phyloP scores from a whole-genome alignment of 495 filamentous ascomycete species.

The Aspergillus ostianus region DNA sequence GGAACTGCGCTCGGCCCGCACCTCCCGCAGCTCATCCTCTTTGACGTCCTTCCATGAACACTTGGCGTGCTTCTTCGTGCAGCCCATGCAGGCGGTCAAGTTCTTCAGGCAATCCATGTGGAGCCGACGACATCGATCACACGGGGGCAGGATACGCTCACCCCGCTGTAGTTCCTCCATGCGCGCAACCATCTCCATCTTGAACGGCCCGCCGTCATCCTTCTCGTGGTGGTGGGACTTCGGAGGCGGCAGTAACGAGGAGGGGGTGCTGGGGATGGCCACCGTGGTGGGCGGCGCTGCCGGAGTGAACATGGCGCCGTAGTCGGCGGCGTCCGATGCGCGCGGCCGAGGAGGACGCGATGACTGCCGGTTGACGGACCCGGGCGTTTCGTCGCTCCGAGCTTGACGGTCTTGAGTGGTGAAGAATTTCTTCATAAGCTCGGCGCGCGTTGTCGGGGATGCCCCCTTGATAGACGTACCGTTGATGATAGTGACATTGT shows the following conservation, averaged over 20 bases:
- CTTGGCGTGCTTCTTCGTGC: constrained; percentile 84
- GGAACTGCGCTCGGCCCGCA: constrained; percentile 17
- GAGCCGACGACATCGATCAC: constrained; percentile 76
- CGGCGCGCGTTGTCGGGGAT: constrained; percentile 51
- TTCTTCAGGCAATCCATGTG: constrained; percentile 83
- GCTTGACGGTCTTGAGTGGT: constrained; percentile 52
- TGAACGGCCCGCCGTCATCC: constrained; percentile 61
- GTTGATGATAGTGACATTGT: constrained; percentile 50
- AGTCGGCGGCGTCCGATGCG: constrained; percentile 37
- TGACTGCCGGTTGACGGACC: constrained; percentile 26
- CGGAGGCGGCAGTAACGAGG: constrained; percentile 49
- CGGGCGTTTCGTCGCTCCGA: constrained; percentile 34
- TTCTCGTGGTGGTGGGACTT: constrained; percentile 49
- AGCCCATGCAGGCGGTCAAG: constrained; percentile 78
- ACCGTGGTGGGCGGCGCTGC: constrained; percentile 44
- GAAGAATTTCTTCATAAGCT: constrained; percentile 58
- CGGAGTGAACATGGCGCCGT: constrained; percentile 34
- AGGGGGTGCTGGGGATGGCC: constrained; percentile 51
- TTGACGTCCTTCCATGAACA: constrained; percentile 78
- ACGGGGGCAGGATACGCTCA: constrained; percentile 71
- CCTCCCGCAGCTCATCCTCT: constrained; percentile 60
- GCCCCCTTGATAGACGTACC: constrained; percentile 51
- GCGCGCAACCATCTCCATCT: constrained; percentile 64
- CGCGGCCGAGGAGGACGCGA: constrained; percentile 36
- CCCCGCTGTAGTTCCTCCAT: constrained; percentile 75